A percentile compares a stretch with the other conserved stretches of the same genome.
Conservation (phyloP, 1,284 basidiomycete species). For the Malassezia globosa region DNA sequence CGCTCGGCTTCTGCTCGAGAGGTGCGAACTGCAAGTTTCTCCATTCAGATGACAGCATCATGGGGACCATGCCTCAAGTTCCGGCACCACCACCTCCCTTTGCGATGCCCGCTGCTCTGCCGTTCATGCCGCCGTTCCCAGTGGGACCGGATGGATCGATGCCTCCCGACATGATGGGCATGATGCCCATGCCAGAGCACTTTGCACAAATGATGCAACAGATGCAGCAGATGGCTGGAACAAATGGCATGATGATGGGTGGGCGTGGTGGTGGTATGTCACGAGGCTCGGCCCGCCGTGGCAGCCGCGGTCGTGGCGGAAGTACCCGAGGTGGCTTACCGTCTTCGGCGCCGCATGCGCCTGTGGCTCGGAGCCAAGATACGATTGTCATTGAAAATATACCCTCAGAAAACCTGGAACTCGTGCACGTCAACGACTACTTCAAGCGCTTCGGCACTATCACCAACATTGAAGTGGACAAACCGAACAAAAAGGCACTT, state of each 20-base stretch:
- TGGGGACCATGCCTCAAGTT: slow-evolving; percentile 5
- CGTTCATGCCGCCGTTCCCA: slow-evolving; percentile 14
- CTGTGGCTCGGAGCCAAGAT: slow-evolving; percentile 52
- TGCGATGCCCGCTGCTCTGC: slow-evolving; percentile 14
- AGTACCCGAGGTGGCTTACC: slow-evolving; percentile 38
- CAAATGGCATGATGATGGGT: slow-evolving; percentile 3
- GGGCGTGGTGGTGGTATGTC: slow-evolving; percentile 9
- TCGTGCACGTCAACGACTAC: slow-evolving; percentile 71
- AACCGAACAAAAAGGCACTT: slow-evolving; percentile 62
- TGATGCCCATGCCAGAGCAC: slow-evolving; percentile 5
- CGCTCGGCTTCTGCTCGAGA: slow-evolving; percentile 64
- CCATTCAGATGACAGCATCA: slow-evolving; percentile 51
- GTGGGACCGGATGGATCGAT: slow-evolving; percentile 12
- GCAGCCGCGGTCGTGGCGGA: slow-evolving; percentile 50
- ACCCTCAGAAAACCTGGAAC: slow-evolving; percentile 65
- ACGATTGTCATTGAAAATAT: slow-evolving; percentile 90
- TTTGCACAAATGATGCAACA: slow-evolving; percentile 13
- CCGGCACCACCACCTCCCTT: background rate
- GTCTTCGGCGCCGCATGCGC: slow-evolving; percentile 41
- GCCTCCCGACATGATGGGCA: slow-evolving; percentile 20
- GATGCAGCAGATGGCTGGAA: slow-evolving; percentile 10
- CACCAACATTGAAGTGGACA: slow-evolving; percentile 80
- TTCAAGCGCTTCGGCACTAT: slow-evolving; percentile 86
- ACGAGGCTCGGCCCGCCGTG: slow-evolving; percentile 48
- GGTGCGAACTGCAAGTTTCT: slow-evolving; percentile 83